Evolutionary conservation across 2,329 filamentous ascomycete species (phyloP).

Genomic region (Microdochium bolleyi): DNA sequence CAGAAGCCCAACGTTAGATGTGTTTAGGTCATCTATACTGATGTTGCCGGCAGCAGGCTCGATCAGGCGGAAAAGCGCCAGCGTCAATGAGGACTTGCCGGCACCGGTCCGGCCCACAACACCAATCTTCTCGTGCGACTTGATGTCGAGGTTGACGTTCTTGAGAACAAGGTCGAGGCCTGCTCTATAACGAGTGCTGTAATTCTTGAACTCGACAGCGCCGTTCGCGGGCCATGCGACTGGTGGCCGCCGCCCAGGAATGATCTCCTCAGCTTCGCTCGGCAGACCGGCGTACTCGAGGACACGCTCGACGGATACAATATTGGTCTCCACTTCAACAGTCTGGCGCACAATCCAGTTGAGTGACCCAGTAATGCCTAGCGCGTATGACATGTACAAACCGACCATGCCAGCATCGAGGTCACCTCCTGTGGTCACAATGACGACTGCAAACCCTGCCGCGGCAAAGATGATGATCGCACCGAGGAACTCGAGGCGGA

Average conservation of each 20-base stretch:
- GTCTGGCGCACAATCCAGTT: constrained; percentile 99
- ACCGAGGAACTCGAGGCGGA: constrained; percentile 91
- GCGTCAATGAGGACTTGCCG: constrained; percentile 88
- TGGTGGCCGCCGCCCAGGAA: constrained; percentile 77
- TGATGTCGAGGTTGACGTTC: constrained; percentile 86
- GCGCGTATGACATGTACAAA: constrained; percentile 91
- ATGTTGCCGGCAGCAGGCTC: constrained; percentile 79
- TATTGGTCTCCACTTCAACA: constrained; percentile 99
- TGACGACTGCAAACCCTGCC: constrained; percentile 73
- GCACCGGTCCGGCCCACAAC: constrained; percentile 94
- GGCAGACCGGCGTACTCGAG: constrained; percentile 89
- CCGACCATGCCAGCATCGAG: constrained; percentile 74
- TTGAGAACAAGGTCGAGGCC: constrained; percentile 89
- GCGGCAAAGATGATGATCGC: constrained; percentile 86
- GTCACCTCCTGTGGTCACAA: constrained; percentile 59
- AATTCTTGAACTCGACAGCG: constrained; percentile 83
- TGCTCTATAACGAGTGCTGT: constrained; percentile 85
- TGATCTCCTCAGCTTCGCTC: constrained; percentile 89
- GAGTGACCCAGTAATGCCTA: constrained; percentile 93
- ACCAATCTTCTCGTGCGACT: constrained; percentile 95
- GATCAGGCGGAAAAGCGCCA: constrained; percentile 92
- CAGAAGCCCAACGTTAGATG: constrained; percentile 79
- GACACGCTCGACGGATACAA: constrained; percentile 95
- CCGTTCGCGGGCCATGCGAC: constrained; percentile 89
- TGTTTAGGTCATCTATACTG: constrained; percentile 83